A percentile compares a stretch with the other conserved stretches of the same genome.
phyloP scores from a whole-genome alignment of 1,139 yeast genomes.

The Zygosaccharomyces sapae region DNA sequence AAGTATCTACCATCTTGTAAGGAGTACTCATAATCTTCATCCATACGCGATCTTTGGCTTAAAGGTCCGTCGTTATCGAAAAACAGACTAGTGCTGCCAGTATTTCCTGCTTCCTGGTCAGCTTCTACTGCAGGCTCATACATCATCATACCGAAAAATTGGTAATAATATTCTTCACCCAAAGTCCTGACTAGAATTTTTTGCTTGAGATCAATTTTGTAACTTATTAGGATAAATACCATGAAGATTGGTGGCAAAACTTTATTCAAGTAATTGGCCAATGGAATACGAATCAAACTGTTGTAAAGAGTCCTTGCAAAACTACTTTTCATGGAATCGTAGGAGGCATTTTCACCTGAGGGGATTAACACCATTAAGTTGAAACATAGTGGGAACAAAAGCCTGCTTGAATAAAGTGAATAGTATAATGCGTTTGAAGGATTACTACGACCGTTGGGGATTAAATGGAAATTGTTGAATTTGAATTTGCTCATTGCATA shows the following conservation, averaged over 20 bases:
- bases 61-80: slow-evolving; percentile 9
- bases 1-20: slow-evolving; percentile 35
- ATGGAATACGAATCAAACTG: slow-evolving; percentile 29
- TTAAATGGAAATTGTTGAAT: slow-evolving; percentile 33
- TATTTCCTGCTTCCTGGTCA: slow-evolving; percentile 11
- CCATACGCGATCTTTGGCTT: slow-evolving; percentile 20
- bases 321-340: slow-evolving; percentile 18
- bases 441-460: slow-evolving; percentile 34
- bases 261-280: slow-evolving; percentile 29
- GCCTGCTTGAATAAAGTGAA: slow-evolving; percentile 34
- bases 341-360: slow-evolving; percentile 10
- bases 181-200: slow-evolving; percentile 28
- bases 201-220: slow-evolving; percentile 30
- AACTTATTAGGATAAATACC: slow-evolving; percentile 26
- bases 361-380: slow-evolving; percentile 33
- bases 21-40: slow-evolving; percentile 34
- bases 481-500: slow-evolving; percentile 36
- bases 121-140: slow-evolving; percentile 25
- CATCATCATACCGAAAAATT: slow-evolving; percentile 34
- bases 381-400: slow-evolving; percentile 35
- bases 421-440: slow-evolving; percentile 34
- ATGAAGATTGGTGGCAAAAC: slow-evolving; percentile 32
- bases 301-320: slow-evolving; percentile 29
- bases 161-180: slow-evolving; percentile 36
- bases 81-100: slow-evolving; percentile 7